These are phyloP conservation scores for Microcyclospora pomicola DNA, from an alignment of 2,329 filamentous ascomycete species.

Conservation along the genomic window DNA sequence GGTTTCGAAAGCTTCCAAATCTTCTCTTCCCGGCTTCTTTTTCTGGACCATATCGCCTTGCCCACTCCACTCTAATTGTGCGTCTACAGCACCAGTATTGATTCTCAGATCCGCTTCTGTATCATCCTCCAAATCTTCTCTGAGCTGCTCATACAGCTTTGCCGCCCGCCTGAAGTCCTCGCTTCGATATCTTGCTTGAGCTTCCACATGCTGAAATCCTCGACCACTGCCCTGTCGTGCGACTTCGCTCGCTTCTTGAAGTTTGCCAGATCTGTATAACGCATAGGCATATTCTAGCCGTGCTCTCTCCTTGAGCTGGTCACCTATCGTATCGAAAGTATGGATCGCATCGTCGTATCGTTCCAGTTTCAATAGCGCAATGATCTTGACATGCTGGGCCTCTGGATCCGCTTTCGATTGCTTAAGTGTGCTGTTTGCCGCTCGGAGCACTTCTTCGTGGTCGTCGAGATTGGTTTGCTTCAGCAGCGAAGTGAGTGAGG, in stretches of 20 bases:
- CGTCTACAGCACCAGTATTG: conserved; percentile 58
- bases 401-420: conserved; percentile 44
- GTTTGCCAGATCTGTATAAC: conserved; percentile 64
- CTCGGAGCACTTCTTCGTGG: conserved; percentile 59
- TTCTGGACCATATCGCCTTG: conserved; percentile 37
- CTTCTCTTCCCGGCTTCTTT: conserved; percentile 44
- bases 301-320: conserved; percentile 46
- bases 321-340: conserved; percentile 50
- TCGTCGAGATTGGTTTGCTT: conserved; percentile 48
- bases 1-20: conserved; percentile 65
- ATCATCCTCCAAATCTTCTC: conserved; percentile 34
- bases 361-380: conserved; percentile 69
- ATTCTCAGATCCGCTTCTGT: conserved; percentile 65
- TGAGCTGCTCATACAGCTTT: conserved; percentile 48
- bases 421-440: conserved; percentile 43
- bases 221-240: conserved; percentile 30
- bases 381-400: conserved; percentile 55
- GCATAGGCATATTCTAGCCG: conserved; percentile 63
- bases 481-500: conserved; percentile 38
- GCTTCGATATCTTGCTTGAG: conserved; percentile 56
- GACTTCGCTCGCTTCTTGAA: conserved; percentile 48
- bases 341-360: conserved; percentile 65
- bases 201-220: conserved; percentile 46
- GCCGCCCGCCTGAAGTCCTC: conserved; percentile 59
- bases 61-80: conserved; percentile 59